phyloP scores from a whole-genome alignment of 129 eudicot genomes.

The Flaveria ramosissima region DNA sequence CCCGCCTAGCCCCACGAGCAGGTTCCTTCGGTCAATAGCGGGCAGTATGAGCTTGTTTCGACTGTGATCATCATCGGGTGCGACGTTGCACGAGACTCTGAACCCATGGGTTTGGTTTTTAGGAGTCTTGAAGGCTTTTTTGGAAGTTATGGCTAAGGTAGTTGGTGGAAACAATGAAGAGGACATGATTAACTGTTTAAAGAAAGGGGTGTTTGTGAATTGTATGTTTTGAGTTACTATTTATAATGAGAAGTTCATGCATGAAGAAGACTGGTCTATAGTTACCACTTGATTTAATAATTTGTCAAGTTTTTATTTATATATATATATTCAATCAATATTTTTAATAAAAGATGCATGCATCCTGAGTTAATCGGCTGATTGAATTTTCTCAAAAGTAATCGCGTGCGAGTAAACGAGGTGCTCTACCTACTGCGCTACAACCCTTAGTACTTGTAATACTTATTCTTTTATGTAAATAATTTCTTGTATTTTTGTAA shows the following conservation, averaged over 20 bases:
- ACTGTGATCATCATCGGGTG: not conserved
- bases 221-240: not conserved
- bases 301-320: too few relatives aligned
- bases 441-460: too few relatives aligned
- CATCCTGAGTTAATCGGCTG: too few relatives aligned
- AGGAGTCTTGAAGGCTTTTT: not conserved
- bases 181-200: not conserved
- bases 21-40: constrained; percentile 20
- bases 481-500: too few relatives aligned
- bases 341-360: too few relatives aligned
- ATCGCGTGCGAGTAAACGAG: too few relatives aligned
- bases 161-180: not conserved
- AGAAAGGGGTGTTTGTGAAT: not conserved
- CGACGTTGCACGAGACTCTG: not conserved
- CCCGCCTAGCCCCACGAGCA: constrained; percentile 42
- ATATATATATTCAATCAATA: too few relatives aligned
- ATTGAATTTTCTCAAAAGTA: too few relatives aligned
- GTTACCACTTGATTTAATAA: not conserved
- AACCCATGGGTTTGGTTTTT: constrained; percentile 16
- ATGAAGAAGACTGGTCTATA: not conserved
- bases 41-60: not conserved
- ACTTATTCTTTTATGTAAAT: too few relatives aligned
- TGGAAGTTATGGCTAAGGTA: not conserved
- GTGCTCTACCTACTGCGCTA: too few relatives aligned
- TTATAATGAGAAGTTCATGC: not conserved